Evolutionary conservation across 179 eudicot species (phyloP), one percentile per base, ranked within the genome.

Genomic region (Beta macrorhiza): DNA sequence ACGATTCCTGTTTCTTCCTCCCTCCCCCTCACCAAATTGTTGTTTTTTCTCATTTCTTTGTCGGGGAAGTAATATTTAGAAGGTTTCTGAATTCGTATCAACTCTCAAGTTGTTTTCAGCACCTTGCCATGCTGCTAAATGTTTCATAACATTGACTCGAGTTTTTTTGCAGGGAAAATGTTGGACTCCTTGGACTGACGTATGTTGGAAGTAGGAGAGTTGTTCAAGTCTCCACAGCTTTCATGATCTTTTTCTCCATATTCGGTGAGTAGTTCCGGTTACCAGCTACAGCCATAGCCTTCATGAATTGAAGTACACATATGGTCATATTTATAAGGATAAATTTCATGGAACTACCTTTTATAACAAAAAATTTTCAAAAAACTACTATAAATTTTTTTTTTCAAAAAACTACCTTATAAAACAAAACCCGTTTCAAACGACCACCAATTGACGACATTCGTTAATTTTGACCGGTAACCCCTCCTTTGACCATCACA

Each of bases 191-290:
- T 42, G 99, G 99, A 74, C 82, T 96, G 75, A 94, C 99, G 49
- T 92, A 88, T 56, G 95, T 96, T 1, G 99, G 99, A 74, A 96
- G 99, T 79, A 91, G 99, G 86, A 91, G 99, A 91, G 98, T 90
- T 42, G 98, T 96, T 74, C 97, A 96, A 87, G 84, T 94, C 52
- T 96, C 99, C 58, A 90, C 97, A 7, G 90, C 86, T 82, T 96
- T 96, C 95, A 96, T 96, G 99, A 79, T 96, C 75, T 91, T 94
- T 87, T 96, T 96, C 89, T 89, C 97, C 63, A 92, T 96, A 87
- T 94, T 96, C 57, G 98, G 99, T 96, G 75, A 22, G 91, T 67
- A 51, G 17, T 77, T 32, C 12, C 45, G 13, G 51, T 20, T 56
- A 17, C 67, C 11, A 25, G 19, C 22, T 5, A 37, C 67, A 15